These are phyloP conservation scores for Ampelocalamus luodianensis DNA, from an alignment of 176 grass and related monocot species.

Conservation along the genomic window DNA sequence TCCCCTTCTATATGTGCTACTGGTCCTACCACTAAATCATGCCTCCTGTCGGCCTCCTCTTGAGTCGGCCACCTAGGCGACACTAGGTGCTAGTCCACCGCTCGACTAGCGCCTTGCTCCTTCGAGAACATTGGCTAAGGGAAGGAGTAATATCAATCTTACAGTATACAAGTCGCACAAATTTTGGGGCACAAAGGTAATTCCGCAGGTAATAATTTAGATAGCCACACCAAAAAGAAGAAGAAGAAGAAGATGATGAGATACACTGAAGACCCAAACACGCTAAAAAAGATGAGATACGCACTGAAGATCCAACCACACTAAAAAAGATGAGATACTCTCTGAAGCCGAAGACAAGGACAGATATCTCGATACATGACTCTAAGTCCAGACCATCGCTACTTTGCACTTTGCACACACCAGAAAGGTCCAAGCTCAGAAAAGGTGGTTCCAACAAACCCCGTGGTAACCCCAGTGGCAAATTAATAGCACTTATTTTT, in stretches of 20 bases:
- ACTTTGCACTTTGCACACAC: constrained; percentile 21
- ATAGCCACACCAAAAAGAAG: background rate
- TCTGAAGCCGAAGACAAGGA: constrained; percentile 24
- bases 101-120: too few relatives aligned
- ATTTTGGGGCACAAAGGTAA: background rate
- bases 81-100: too few relatives aligned
- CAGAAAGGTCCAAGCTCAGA: background rate
- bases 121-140: too few relatives aligned
- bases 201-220: background rate
- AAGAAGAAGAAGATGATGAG: too few relatives aligned
- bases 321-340: background rate
- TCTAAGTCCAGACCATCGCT: background rate
- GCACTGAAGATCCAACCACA: constrained; percentile 5
- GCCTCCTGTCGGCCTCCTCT: too few relatives aligned
- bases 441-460: background rate
- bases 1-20: too few relatives aligned
- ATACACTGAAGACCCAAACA: too few relatives aligned
- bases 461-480: background rate
- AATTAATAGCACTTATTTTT: background rate
- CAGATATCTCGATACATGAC: constrained; percentile 19
- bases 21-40: too few relatives aligned
- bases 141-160: background rate
- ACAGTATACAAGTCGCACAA: background rate
- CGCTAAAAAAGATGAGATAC: background rate
- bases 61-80: too few relatives aligned